Percentiles rank a stretch among this genome's conserved stretches.
These are phyloP conservation scores for Cryptococcus sp. DNA, from an alignment of 1,284 basidiomycete species.

Conservation along the genomic window DNA sequence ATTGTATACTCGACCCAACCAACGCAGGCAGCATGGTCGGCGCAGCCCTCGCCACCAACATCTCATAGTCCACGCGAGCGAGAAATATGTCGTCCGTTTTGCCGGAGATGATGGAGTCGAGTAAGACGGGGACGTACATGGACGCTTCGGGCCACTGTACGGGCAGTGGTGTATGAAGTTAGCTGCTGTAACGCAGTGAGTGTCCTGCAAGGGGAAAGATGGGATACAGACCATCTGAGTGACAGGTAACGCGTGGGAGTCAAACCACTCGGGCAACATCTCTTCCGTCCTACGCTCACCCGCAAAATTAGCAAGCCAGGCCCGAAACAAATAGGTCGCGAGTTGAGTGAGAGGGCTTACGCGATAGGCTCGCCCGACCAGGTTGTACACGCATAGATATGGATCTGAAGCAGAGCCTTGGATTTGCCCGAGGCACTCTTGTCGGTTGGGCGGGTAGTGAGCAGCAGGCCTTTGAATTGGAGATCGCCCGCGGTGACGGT, in stretches of 20 bases:
- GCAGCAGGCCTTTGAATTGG: slow-evolving; percentile 12
- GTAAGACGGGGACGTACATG: slow-evolving; percentile 21
- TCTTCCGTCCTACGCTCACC: slow-evolving; percentile 29
- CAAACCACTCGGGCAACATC: slow-evolving; percentile 36
- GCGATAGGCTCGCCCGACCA: slow-evolving; percentile 20
- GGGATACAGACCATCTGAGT: slow-evolving; percentile 22
- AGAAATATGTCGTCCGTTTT: slow-evolving; percentile 3
- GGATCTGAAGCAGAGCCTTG: slow-evolving; percentile 14
- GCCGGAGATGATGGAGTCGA: slow-evolving; percentile 6
- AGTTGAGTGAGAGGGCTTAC: slow-evolving; percentile 11
- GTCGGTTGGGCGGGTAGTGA: slow-evolving; percentile 17
- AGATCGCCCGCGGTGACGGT: slow-evolving; percentile 49
- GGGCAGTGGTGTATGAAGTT: no score
- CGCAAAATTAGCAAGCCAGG: neutral
- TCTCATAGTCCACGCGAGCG: slow-evolving; percentile 18
- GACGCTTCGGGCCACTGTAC: slow-evolving; percentile 36
- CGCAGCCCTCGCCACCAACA: neutral
- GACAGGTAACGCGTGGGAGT: slow-evolving; percentile 17
- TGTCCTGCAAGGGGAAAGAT: neutral
- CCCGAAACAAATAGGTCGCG: no score
- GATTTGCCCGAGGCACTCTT: neutral
- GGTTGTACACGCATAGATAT: slow-evolving; percentile 15
- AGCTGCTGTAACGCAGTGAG: neutral
- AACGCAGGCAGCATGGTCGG: slow-evolving; percentile 11
- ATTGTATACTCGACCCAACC: slow-evolving; percentile 1